phyloP scores from a whole-genome alignment of 768 basidiomycete species.

The Termitomyces sp. region DNA sequence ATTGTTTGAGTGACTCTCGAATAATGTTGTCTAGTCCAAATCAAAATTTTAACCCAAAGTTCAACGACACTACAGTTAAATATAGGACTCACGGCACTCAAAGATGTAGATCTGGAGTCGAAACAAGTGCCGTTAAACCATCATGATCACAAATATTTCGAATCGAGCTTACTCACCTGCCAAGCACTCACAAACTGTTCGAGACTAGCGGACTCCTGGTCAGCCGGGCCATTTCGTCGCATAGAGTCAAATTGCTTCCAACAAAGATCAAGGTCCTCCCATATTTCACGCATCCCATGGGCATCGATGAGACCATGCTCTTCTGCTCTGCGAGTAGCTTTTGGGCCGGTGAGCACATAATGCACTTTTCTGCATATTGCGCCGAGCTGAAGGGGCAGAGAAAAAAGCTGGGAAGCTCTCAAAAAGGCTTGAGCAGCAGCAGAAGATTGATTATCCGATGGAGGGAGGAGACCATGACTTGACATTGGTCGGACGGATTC shows the following conservation, averaged over 20 bases:
- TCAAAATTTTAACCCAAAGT: conserved; percentile 7
- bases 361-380: conserved; percentile 78
- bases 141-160: conserved; percentile 1
- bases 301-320: conserved; percentile 57
- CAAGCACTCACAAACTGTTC: conserved; percentile 77
- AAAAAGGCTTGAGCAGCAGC: conserved; percentile 39
- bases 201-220: conserved; percentile 36
- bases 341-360: conserved; percentile 71
- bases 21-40: conserved; percentile 70
- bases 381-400: conserved; percentile 72
- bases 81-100: conserved; percentile 66
- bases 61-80: neutral
- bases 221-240: conserved; percentile 30
- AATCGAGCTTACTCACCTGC: conserved; percentile 54
- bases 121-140: conserved; percentile 15
- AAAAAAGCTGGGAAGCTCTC: conserved; percentile 56
- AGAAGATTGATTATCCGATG: conserved; percentile 7
- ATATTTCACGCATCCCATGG: conserved; percentile 69
- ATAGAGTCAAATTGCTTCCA: conserved; percentile 83
- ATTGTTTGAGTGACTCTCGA: conserved; percentile 75
- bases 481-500: conserved; percentile 13
- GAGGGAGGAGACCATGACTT: conserved; percentile 11
- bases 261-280: conserved; percentile 76
- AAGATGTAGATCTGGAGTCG: conserved; percentile 75
- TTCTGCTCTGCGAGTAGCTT: conserved; percentile 57